A percentile compares a stretch with the other conserved stretches of the same genome.
phyloP scores from a whole-genome alignment of 2,329 filamentous ascomycete species.

The Curvularia eragrostidis region DNA sequence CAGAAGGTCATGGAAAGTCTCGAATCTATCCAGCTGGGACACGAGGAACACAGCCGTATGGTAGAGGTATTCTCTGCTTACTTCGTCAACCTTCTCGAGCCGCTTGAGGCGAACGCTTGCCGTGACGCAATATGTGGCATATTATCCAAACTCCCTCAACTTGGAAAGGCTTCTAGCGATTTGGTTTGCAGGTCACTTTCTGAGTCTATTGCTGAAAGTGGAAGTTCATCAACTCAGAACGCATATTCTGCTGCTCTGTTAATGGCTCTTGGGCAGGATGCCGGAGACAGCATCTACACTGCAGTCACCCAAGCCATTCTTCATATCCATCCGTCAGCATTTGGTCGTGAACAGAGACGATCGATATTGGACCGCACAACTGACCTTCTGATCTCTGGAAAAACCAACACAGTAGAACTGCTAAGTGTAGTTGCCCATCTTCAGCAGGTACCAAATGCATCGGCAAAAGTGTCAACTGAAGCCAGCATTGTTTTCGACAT shows the following conservation, averaged over 20 bases:
- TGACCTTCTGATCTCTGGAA: conserved; percentile 20
- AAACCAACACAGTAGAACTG: conserved; percentile 16
- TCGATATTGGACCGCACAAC: conserved; percentile 39
- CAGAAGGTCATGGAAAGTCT: conserved; percentile 34
- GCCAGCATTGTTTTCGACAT: conserved; percentile 36
- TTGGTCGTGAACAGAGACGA: conserved; percentile 44
- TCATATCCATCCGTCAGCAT: conserved; percentile 31
- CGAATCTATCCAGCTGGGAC: conserved; percentile 20
- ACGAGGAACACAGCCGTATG: conserved; percentile 24
- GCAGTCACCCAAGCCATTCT: conserved; percentile 29
- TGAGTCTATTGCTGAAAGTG: conserved; percentile 30
- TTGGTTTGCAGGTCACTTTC: conserved; percentile 28
- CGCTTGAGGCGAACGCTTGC: conserved; percentile 24
- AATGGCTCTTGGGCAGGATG: conserved; percentile 17
- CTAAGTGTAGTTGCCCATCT: conserved; percentile 41
- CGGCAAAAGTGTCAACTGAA: conserved; percentile 41
- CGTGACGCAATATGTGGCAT: conserved; percentile 27
- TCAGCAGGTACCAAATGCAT: conserved; percentile 47
- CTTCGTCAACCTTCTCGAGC: conserved; percentile 34
- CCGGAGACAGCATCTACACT: conserved; percentile 12
- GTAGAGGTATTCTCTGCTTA: conserved; percentile 38
- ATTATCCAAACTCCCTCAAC: conserved; percentile 24
- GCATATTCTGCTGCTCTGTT: conserved; percentile 32
- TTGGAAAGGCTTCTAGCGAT: conserved; percentile 14
- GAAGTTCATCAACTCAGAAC: conserved; percentile 26